phyloP scores from a whole-genome alignment of 805 yeast genomes.

The Spencermartinsiella europaea region DNA sequence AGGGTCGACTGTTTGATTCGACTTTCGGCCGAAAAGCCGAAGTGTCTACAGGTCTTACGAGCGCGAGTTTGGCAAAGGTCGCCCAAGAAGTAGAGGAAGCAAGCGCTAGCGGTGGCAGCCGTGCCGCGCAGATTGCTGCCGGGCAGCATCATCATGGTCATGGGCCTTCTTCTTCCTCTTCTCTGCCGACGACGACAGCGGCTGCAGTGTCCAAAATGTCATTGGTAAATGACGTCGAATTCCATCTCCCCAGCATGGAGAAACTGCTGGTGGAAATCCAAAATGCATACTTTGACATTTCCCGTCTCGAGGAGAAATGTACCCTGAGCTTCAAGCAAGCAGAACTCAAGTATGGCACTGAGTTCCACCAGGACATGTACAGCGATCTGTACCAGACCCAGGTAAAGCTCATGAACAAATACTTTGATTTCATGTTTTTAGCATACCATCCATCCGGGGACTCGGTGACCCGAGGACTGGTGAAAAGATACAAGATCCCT shows the following conservation, averaged over 20 bases:
- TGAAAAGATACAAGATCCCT: constrained; percentile 23
- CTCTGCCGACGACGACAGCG: too few species aligned
- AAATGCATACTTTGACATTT: constrained; percentile 20
- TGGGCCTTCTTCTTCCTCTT: too few species aligned
- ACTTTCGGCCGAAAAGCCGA: constrained; percentile 1
- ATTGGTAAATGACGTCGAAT: constrained; percentile 5
- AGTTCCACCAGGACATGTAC: constrained; percentile 3
- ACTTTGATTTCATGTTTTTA: constrained; percentile 22
- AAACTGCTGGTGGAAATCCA: constrained; percentile 18
- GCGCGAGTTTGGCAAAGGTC: not conserved
- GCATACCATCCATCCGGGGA: constrained; percentile 23
- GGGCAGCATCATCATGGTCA: too few species aligned
- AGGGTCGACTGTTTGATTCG: constrained; percentile 9
- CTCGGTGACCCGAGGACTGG: constrained; percentile 16
- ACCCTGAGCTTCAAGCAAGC: constrained; percentile 4
- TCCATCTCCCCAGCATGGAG: constrained; percentile 11
- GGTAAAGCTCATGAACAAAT: constrained; percentile 17
- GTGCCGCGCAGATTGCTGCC: not conserved
- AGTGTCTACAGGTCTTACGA: not conserved
- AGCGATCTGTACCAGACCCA: constrained; percentile 16
- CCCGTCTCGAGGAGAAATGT: constrained; percentile 18
- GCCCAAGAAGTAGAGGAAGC: not conserved
- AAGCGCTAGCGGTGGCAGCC: not conserved
- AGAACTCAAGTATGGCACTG: constrained; percentile 3
- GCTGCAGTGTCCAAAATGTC: not conserved